These are phyloP conservation scores for Phanerochaete sordida DNA, from an alignment of 768 basidiomycete genomes.

Conservation along the genomic window DNA sequence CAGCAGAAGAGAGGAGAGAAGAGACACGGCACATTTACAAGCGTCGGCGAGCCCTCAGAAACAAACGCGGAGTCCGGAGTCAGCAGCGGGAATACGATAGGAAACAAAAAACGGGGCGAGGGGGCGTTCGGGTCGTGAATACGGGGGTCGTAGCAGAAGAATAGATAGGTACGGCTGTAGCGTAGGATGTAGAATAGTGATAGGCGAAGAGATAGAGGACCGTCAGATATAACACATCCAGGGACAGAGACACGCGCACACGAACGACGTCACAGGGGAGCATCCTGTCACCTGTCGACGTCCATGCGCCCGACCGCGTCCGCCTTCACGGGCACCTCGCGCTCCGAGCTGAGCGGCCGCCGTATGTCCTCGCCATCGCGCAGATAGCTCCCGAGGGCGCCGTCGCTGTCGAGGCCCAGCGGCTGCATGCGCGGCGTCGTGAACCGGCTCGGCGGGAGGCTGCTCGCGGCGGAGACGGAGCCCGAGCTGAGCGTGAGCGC, in stretches of 20 bases:
- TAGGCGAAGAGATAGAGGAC: not conserved
- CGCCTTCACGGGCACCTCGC: not conserved
- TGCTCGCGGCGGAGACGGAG: conserved; percentile 14
- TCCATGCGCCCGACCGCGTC: not conserved
- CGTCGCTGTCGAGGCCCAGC: conserved; percentile 19
- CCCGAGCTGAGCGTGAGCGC: conserved; percentile 18
- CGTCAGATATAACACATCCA: not conserved
- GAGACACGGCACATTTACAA: too few species aligned
- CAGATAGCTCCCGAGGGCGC: not conserved
- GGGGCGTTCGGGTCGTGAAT: not conserved
- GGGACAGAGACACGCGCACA: not conserved
- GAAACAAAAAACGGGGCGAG: not conserved
- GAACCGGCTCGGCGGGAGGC: conserved; percentile 10
- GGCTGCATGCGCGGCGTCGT: conserved; percentile 20
- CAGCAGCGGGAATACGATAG: not conserved
- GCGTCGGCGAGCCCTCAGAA: too few species aligned
- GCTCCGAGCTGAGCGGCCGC: not conserved
- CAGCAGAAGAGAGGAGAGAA: too few species aligned
- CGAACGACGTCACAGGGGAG: not conserved
- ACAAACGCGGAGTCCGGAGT: too few species aligned
- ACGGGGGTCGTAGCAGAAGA: not conserved
- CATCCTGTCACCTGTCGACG: not conserved
- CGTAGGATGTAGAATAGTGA: not conserved
- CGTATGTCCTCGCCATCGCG: not conserved
- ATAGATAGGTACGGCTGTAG: not conserved